Conservation (phyloP, 1,139 yeast species). For the Geotrichum candidum region DNA sequence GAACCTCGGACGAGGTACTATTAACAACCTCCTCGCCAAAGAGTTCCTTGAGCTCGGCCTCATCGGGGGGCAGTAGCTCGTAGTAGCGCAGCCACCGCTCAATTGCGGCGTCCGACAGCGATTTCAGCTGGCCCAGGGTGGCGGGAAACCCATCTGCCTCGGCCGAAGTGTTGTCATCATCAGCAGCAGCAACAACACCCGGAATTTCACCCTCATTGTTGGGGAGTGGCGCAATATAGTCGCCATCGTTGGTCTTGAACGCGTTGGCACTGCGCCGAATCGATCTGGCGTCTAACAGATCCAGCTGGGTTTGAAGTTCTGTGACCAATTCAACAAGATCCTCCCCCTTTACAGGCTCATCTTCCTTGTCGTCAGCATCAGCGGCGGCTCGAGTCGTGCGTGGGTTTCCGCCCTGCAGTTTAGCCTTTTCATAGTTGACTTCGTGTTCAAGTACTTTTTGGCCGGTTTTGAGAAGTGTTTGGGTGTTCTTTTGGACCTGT, state of each 20-base stretch:
- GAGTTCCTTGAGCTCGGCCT: slow-evolving; percentile 29
- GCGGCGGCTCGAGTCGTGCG: not conserved
- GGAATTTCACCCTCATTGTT: slow-evolving; percentile 74
- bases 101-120: slow-evolving; percentile 42
- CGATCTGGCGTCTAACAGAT: slow-evolving; percentile 40
- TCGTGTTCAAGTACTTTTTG: not conserved
- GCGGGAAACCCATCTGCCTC: slow-evolving; percentile 49
- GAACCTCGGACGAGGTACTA: slow-evolving; percentile 11
- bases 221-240: slow-evolving; percentile 49
- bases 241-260: slow-evolving; percentile 35
- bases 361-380: not conserved
- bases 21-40: slow-evolving; percentile 28
- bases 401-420: not conserved
- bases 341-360: not conserved
- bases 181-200: not conserved
- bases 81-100: slow-evolving; percentile 61
- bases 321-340: slow-evolving; percentile 82
- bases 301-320: slow-evolving; percentile 83
- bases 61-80: slow-evolving; percentile 41
- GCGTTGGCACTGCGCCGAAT: slow-evolving; percentile 34
- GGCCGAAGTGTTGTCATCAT: slow-evolving; percentile 20
- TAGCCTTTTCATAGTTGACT: not conserved
- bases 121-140: slow-evolving; percentile 50
- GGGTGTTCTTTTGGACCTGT: not conserved
- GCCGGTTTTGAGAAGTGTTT: not conserved